Evolutionary conservation across 768 basidiomycete species (phyloP).

Genomic region (Leccinum ochraceum): DNA sequence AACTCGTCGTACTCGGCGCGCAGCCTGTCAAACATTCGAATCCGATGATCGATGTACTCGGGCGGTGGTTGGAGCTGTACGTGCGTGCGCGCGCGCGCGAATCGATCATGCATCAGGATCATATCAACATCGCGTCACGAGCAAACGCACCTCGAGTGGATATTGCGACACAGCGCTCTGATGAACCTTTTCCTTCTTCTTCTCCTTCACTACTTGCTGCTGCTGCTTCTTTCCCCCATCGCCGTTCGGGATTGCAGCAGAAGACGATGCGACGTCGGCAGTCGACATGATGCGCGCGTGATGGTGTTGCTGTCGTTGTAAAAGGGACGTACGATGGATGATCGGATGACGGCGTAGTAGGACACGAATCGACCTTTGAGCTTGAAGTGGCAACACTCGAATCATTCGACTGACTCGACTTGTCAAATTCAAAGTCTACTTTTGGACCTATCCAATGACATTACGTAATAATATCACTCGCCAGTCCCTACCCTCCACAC

Average conservation of each 20-base stretch:
- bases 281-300: slow-evolving; percentile 48
- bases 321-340: slow-evolving; percentile 6
- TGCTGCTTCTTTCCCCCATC: slow-evolving; percentile 35
- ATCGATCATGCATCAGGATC: background rate
- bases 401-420: slow-evolving; percentile 26
- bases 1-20: slow-evolving; percentile 83
- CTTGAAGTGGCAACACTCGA: slow-evolving; percentile 28
- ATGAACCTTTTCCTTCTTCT: slow-evolving; percentile 41
- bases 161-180: slow-evolving; percentile 41
- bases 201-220: slow-evolving; percentile 43
- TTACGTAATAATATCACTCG: slow-evolving; percentile 29
- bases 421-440: slow-evolving; percentile 4
- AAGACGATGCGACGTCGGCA: slow-evolving; percentile 51
- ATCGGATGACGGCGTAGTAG: slow-evolving; percentile 16
- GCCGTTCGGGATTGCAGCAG: slow-evolving; percentile 45
- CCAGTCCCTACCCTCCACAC: slow-evolving; percentile 77
- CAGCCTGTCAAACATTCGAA: slow-evolving; percentile 86
- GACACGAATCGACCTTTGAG: slow-evolving; percentile 32
- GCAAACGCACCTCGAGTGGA: slow-evolving; percentile 59
- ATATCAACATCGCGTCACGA: background rate
- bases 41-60: slow-evolving; percentile 84
- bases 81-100: background rate
- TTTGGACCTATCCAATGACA: slow-evolving; percentile 23
- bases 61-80: slow-evolving; percentile 77
- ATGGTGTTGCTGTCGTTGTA: slow-evolving; percentile 2